These are phyloP conservation scores for Penicillium hesseltinei DNA, from an alignment of 2,329 filamentous ascomycete species.

Conservation along the genomic window DNA sequence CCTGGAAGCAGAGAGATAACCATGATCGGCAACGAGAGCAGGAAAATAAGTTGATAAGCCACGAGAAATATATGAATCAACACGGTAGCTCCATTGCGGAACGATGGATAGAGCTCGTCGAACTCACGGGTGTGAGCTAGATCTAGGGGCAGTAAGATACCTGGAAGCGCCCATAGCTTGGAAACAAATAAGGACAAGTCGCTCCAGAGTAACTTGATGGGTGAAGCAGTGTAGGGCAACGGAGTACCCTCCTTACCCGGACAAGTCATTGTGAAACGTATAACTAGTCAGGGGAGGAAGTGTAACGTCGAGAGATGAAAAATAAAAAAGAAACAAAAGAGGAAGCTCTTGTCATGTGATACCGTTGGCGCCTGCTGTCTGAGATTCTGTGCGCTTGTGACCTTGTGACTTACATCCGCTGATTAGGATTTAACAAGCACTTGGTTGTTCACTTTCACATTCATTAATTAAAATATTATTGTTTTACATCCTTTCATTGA, in stretches of 20 bases:
- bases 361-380: neutral
- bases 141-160: slow-evolving; percentile 58
- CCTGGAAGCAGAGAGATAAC: slow-evolving; percentile 47
- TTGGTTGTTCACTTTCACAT: too few species aligned
- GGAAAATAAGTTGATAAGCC: slow-evolving; percentile 59
- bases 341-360: slow-evolving; percentile 7
- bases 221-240: slow-evolving; percentile 41
- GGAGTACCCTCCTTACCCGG: slow-evolving; percentile 19
- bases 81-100: slow-evolving; percentile 57
- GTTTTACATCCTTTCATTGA: neutral
- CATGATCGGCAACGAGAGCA: slow-evolving; percentile 56
- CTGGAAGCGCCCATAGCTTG: slow-evolving; percentile 49
- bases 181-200: slow-evolving; percentile 42
- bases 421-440: neutral
- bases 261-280: slow-evolving; percentile 5
- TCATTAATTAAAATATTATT: neutral
- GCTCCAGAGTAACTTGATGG: slow-evolving; percentile 37
- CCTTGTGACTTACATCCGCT: neutral
- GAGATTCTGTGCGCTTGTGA: neutral
- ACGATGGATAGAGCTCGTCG: slow-evolving; percentile 63
- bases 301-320: neutral
- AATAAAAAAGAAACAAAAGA: neutral
- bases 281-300: neutral
- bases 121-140: slow-evolving; percentile 54
- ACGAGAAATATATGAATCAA: slow-evolving; percentile 58